Evolutionary conservation across 192 early-diverging fungal species (phyloP), one percentile per base, ranked within the genome.

Genomic region (Umbelopsis sp.): DNA sequence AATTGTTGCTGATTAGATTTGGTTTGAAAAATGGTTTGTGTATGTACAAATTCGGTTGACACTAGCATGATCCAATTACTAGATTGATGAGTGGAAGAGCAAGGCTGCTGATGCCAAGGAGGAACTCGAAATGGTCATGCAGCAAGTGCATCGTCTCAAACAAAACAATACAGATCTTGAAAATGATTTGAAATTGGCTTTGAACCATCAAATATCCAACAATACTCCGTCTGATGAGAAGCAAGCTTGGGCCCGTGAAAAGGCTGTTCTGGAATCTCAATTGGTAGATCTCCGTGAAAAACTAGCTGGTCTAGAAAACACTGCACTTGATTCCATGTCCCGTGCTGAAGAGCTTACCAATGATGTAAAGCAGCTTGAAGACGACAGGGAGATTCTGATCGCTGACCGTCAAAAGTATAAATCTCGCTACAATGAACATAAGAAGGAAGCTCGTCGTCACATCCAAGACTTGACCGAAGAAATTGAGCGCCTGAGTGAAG

Each of bases 231-330:
- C 31, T 32, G 68, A 70, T 17, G 26, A 70, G 47, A 29, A 44
- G 31, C 68, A 53, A 32, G 21, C 47, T 20, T 70, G 68, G 68
- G 20, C 52, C 17, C n/a, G 44, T 1, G 68, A 70, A 31, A 70
- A 50, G 36, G 47, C 68, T 4, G 2, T 70, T 3, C 31, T 70
- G 29, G 68, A 70, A 70, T 70, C 68, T 29, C 68, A 70, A 31
- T 36, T 70, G 21, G 3, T 24, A 14, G 68, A 70, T 53, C 47
- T 70, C 21, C 45, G 44, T 17, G 68, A 70, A 50, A 70, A 70
- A 70, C 47, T 70, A 38, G 68, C 68, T 47, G 49, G 52, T 70
- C 68, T 70, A 41, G 68, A 70, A 50, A 70, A 70, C 68, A 70
- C 47, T 44, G 68, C 68, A 10, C 47, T 70, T 16, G 68, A 70